A percentile compares a stretch with the other conserved stretches of the same genome.
These are phyloP conservation scores for Globisporangium orthogonon DNA, from an alignment of 352 stramenopile genomes.

Conservation along the genomic window DNA sequence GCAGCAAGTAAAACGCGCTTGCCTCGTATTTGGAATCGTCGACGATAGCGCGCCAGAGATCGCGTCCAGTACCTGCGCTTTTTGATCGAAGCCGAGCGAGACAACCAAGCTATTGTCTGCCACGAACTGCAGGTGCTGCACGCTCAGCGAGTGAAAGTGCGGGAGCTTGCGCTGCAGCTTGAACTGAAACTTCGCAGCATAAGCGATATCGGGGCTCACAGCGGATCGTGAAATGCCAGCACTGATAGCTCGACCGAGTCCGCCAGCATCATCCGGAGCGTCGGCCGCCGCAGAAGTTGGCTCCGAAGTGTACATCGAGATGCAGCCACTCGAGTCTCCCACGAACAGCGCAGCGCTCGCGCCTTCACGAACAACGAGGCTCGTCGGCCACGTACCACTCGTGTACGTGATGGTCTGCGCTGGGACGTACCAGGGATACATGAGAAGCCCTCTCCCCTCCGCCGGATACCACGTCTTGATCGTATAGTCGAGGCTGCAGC, in stretches of 20 bases:
- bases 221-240: not conserved
- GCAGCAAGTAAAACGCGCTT: slow-evolving; percentile 48
- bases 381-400: slow-evolving; percentile 49
- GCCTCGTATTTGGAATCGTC: slow-evolving; percentile 43
- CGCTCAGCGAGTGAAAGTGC: slow-evolving; percentile 59
- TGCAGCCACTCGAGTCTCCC: slow-evolving; percentile 46
- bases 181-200: slow-evolving; percentile 30
- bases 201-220: slow-evolving; percentile 7
- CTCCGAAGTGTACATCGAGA: slow-evolving; percentile 51
- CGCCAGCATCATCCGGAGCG: slow-evolving; percentile 8
- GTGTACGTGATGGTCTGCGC: slow-evolving; percentile 47
- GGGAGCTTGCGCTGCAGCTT: slow-evolving; percentile 52
- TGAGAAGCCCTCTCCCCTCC: slow-evolving; percentile 44
- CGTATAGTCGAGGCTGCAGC: slow-evolving; percentile 60
- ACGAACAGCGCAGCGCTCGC: slow-evolving; percentile 48
- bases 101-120: slow-evolving; percentile 68
- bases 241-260: not conserved
- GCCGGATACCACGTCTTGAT: slow-evolving; percentile 62
- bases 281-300: slow-evolving; percentile 2
- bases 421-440: slow-evolving; percentile 65
- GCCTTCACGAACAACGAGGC: slow-evolving; percentile 42
- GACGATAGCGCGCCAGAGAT: slow-evolving; percentile 49
- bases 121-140: slow-evolving; percentile 46
- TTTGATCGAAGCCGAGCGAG: slow-evolving; percentile 70
- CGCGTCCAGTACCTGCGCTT: slow-evolving; percentile 60